These are phyloP conservation scores for Salvia sclarea DNA, from an alignment of 305 asterid genomes.

Conservation along the genomic window DNA sequence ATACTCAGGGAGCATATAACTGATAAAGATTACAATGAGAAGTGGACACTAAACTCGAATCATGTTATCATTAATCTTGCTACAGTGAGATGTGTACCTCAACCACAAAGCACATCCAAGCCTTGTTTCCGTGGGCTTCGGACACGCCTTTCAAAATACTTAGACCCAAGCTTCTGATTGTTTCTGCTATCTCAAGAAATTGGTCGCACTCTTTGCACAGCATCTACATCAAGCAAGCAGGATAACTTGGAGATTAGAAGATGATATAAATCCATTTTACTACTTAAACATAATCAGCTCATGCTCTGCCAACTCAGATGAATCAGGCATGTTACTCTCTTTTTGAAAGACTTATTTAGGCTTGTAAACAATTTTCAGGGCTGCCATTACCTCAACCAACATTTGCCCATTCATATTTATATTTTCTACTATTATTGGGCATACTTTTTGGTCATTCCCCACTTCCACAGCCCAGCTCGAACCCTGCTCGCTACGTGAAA, in stretches of 20 bases:
- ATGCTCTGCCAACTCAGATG: conserved; percentile 19
- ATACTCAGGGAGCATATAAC: conserved; percentile 6
- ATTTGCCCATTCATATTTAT: conserved; percentile 76
- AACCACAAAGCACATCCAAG: conserved; percentile 87
- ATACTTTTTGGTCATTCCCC: conserved; percentile 71
- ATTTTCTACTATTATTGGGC: conserved; percentile 91
- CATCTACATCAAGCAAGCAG: conserved; percentile 60
- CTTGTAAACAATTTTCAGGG: conserved; percentile 13
- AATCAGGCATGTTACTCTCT: conserved; percentile 11
- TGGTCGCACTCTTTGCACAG: conserved; percentile 63
- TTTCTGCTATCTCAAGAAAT: conserved; percentile 86
- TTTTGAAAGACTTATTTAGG: conserved; percentile 13
- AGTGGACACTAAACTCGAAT: not conserved
- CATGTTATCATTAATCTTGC: not conserved
- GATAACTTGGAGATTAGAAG: conserved; percentile 21
- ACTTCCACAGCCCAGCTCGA: conserved; percentile 99
- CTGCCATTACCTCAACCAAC: conserved; percentile 76
- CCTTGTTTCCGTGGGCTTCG: conserved; percentile 67
- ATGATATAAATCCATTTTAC: not conserved
- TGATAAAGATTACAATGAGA: conserved; percentile 1
- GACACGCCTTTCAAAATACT: conserved; percentile 79
- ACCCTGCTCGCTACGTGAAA: conserved; percentile 72
- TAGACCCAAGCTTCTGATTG: conserved; percentile 85
- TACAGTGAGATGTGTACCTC: conserved; percentile 60
- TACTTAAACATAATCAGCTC: conserved; percentile 3